Evolutionary conservation across 495 filamentous ascomycete genomes (phyloP).

Genomic region (Annulohypoxylon bovei): DNA sequence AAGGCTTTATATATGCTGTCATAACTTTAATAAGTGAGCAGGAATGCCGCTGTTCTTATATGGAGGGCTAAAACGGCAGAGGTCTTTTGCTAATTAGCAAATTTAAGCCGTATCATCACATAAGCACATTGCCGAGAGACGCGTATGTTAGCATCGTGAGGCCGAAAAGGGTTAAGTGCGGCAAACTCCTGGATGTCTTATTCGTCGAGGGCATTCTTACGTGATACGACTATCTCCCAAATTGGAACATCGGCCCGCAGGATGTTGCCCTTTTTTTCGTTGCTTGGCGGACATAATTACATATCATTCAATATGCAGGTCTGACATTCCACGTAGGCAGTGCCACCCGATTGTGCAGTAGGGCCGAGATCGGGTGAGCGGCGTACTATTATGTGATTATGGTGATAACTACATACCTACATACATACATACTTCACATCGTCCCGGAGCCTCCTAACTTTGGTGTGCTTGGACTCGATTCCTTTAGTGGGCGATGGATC

Average conservation of each 20-base stretch:
- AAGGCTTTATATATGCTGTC: neutral
- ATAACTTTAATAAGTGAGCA: neutral
- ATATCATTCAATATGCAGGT: slow-evolving; percentile 11
- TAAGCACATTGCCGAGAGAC: neutral
- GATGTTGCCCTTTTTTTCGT: neutral
- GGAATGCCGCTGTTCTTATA: neutral
- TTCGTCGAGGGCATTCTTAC: slow-evolving; percentile 8
- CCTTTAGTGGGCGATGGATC: neutral
- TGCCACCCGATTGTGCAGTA: neutral
- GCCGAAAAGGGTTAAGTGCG: slow-evolving; percentile 4
- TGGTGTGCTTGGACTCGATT: neutral
- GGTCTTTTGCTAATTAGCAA: neutral
- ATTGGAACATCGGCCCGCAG: neutral
- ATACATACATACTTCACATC: neutral
- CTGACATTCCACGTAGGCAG: slow-evolving; percentile 13
- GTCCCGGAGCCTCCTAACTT: neutral
- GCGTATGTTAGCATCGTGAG: neutral
- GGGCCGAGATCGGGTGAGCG: slow-evolving; percentile 1
- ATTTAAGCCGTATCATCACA: neutral
- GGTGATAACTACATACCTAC: neutral
- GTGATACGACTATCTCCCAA: slow-evolving; percentile 12
- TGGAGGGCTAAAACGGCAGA: neutral
- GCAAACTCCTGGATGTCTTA: neutral
- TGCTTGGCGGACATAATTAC: neutral
- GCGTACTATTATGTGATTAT: neutral